Conservation (phyloP, 139 green algal species). For the Tetradesmus obliquus region DNA sequence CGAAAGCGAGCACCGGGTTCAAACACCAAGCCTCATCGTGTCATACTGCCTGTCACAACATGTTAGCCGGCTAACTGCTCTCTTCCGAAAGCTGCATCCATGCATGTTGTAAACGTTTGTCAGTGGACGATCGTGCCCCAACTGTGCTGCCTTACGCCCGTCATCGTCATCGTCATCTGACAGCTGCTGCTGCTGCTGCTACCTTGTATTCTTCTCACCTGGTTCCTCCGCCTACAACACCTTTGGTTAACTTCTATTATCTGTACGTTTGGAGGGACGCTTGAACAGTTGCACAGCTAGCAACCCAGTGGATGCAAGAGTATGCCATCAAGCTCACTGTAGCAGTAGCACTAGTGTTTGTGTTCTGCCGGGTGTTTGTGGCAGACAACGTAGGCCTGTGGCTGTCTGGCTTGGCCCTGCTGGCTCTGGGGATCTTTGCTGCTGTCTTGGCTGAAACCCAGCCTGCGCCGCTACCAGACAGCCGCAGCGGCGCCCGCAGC, state of each 20-base stretch:
- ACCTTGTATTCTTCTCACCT: no score
- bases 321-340: neutral
- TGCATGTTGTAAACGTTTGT: no score
- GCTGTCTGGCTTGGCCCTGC: neutral
- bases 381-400: constrained; percentile 32
- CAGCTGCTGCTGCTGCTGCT: neutral
- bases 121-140: no score
- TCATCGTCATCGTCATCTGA: neutral
- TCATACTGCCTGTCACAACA: neutral
- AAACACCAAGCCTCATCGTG: no score
- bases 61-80: neutral
- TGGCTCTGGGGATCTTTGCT: constrained; percentile 8
- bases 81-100: no score
- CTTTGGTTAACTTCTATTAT: neutral
- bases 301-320: constrained; percentile 16
- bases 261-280: neutral
- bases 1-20: neutral
- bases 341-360: neutral
- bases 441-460: constrained; percentile 3
- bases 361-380: constrained; percentile 22
- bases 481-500: neutral
- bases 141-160: no score
- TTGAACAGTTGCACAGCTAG: neutral
- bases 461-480: neutral
- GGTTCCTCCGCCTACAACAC: no score